These are phyloP conservation scores for Desmodesmus armatus DNA, from an alignment of 139 green algal genomes.

Conservation along the genomic window DNA sequence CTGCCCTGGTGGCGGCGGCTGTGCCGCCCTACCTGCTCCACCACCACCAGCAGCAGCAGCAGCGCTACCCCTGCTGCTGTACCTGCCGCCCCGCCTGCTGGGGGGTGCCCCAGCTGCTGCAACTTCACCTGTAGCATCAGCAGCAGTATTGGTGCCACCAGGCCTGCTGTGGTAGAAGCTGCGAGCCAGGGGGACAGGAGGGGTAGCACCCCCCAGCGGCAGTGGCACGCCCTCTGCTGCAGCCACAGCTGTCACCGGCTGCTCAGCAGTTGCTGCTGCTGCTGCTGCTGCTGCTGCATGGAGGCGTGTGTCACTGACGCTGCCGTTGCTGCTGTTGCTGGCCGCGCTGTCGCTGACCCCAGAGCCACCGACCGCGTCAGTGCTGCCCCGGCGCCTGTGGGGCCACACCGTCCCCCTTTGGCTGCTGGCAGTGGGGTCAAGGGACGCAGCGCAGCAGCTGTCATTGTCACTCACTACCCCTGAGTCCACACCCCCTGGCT, in stretches of 20 bases:
- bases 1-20: background rate
- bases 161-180: background rate
- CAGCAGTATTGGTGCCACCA: no score
- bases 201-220: slow-evolving; percentile 11
- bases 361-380: background rate
- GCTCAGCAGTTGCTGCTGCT: background rate
- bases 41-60: background rate
- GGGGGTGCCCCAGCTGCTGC: background rate
- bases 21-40: background rate
- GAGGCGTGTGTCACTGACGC: background rate
- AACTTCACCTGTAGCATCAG: no score
- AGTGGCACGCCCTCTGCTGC: background rate
- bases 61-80: background rate
- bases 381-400: background rate
- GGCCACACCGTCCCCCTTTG: slow-evolving; percentile 32
- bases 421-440: slow-evolving; percentile 32
- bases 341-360: background rate
- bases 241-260: background rate
- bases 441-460: no score
- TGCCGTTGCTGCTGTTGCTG: slow-evolving; percentile 26
- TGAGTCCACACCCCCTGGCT: no score
- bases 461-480: background rate
- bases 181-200: slow-evolving; percentile 11
- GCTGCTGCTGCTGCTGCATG: background rate
- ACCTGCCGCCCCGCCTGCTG: background rate